phyloP scores from a whole-genome alignment of 2,329 filamentous ascomycete species.

The Botrytis paeoniae region DNA sequence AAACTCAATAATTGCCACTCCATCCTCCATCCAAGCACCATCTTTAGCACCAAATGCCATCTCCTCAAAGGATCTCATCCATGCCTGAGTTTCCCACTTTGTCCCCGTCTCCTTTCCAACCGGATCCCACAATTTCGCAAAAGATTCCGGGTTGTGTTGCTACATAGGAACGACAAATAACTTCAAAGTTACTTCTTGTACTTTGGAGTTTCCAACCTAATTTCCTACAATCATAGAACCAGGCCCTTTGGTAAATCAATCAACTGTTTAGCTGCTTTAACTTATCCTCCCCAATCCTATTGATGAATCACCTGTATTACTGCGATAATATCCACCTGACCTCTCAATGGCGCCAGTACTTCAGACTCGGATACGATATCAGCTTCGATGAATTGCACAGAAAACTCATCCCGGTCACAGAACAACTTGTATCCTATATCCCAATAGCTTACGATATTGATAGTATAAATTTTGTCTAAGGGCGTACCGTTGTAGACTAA shows the following conservation, averaged over 20 bases:
- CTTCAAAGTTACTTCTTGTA: conserved; percentile 6
- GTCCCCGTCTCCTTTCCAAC: conserved; percentile 20
- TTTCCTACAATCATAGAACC: conserved; percentile 18
- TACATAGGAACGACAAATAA: conserved; percentile 12
- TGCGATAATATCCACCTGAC: conserved; percentile 43
- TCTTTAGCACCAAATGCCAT: conserved; percentile 13
- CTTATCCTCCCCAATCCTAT: conserved; percentile 42
- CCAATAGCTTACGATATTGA: conserved; percentile 36
- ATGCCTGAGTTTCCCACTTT: conserved; percentile 16
- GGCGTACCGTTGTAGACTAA: conserved; percentile 40
- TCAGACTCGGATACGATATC: conserved; percentile 31
- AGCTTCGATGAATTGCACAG: conserved; percentile 37
- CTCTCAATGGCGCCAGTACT: conserved; percentile 38
- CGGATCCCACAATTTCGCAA: conserved; percentile 19
- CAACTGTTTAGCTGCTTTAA: conserved; percentile 18
- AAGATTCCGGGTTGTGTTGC: conserved; percentile 18
- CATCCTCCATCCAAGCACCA: conserved; percentile 12
- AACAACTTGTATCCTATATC: conserved; percentile 42
- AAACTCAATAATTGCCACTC: conserved; percentile 12
- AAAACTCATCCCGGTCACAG: conserved; percentile 36
- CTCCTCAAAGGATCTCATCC: conserved; percentile 12
- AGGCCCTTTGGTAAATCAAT: conserved; percentile 14
- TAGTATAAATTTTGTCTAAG: conserved; percentile 34
- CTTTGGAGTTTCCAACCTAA: conserved; percentile 16
- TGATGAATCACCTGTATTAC: conserved; percentile 45